Conservation (phyloP, 441 rosid species). For the Bruguiera hainesii region DNA sequence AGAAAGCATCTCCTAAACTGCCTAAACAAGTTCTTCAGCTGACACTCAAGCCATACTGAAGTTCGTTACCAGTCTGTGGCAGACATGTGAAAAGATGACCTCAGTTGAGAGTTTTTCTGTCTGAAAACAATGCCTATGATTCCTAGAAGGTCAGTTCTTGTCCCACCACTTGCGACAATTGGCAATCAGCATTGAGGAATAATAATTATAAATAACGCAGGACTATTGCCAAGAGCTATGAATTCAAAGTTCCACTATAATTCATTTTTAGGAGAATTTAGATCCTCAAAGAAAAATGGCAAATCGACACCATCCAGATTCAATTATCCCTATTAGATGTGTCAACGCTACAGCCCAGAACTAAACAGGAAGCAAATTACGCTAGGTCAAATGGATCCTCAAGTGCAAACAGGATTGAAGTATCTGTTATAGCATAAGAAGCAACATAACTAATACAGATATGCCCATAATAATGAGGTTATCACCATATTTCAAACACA, state of each 20-base stretch:
- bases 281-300: no score
- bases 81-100: not conserved
- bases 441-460: not conserved
- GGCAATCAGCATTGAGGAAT: no score
- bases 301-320: no score
- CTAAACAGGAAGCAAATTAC: not conserved
- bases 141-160: no score
- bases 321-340: no score
- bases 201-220: no score
- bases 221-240: no score
- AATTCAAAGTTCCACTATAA: no score
- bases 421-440: not conserved
- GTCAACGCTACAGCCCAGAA: no score
- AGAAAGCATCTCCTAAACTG: conserved; percentile 94
- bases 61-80: conserved; percentile 54
- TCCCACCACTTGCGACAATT: no score
- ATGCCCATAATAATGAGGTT: not conserved
- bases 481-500: not conserved
- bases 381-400: not conserved
- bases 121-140: not conserved
- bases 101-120: not conserved
- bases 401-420: not conserved
- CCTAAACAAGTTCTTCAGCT: conserved; percentile 81
- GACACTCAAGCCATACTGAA: conserved; percentile 72
- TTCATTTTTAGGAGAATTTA: no score